Base-by-base conservation (phyloP, 768 basidiomycete genomes). In the Rhodotorula graminis region DNA sequence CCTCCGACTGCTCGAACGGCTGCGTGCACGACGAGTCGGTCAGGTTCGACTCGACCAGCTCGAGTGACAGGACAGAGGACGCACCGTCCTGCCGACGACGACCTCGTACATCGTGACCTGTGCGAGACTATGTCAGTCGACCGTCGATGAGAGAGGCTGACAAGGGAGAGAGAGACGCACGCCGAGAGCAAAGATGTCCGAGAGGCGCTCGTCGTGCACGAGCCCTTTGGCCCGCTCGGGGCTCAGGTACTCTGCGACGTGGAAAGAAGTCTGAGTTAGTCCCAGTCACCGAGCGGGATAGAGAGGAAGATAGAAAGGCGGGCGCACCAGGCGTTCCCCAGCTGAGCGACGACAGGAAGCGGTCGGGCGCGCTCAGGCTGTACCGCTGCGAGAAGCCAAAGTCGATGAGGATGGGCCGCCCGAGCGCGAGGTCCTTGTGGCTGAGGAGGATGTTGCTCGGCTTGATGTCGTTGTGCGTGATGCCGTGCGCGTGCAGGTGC, bases 341-440 rank as follows among this genome's bases (percentile, higher is more conserved):
- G 33, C 58, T 63, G 47, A 81, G 61, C 0, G 49, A 46, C 1
- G 66, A 62, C 2, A 74, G 61, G 65, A 74, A 76, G 11, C 60
- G 47, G 16, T 71, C 65, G 27, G 79, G 58, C 66, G 77, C 42
- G 73, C 25, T 31, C 8, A 42, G 47, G n/a, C 79, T 74, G 79
- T 93, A 93, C 75, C 87, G 87, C 78, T 95, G 91, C 3, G 95
- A 92, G 77, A 98, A 99, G 2, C 96, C 95, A 78, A 96, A 99
- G 81, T 98, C 96, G 50, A 96, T 90, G 8, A 98, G 86, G 7
- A 96, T 90, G 1, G 93, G 83, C 3, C 79, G 62, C 23, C 50
- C 50, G 7, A 11, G 10, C 23, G 50, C 23, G 50, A 52, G 50
- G 77, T 89, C 88, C 74, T 88, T 85, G 66, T 83, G 81, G 1